Percentiles rank a stretch among this genome's conserved stretches.
Evolutionary conservation across 805 yeast genomes (phyloP).

Genomic region (Saccharomycopsis sp.): DNA sequence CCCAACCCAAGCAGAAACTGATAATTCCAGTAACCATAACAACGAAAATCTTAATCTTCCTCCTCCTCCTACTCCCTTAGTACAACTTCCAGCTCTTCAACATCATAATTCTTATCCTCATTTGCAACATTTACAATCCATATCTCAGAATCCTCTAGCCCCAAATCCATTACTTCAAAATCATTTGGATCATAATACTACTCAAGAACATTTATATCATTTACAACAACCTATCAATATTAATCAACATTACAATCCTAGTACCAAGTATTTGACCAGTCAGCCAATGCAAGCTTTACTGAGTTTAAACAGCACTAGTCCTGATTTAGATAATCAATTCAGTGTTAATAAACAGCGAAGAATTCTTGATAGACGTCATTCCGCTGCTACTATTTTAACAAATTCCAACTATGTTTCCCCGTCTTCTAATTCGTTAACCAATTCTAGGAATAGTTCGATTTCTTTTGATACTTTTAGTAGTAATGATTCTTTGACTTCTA

Average conservation of each 20-base stretch:
- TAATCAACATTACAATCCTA: neutral
- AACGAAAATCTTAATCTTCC: too few relatives aligned
- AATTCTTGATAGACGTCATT: conserved; percentile 16
- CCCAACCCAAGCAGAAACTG: neutral
- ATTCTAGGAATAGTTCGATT: conserved; percentile 10
- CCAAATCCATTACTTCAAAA: neutral
- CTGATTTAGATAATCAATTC: neutral
- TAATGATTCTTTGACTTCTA: conserved; percentile 9
- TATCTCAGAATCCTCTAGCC: neutral
- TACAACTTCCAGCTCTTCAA: too few relatives aligned
- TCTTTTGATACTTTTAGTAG: conserved; percentile 13
- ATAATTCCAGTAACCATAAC: neutral
- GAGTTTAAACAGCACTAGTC: neutral
- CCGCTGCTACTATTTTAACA: conserved; percentile 14
- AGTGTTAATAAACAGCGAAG: conserved; percentile 8
- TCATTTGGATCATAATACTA: neutral
- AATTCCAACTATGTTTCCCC: conserved; percentile 4
- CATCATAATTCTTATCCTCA: neutral
- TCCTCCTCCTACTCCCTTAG: too few relatives aligned
- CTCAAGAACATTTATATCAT: neutral
- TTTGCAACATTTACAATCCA: neutral
- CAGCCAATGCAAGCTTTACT: neutral
- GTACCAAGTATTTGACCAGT: neutral
- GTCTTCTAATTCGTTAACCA: conserved; percentile 6
- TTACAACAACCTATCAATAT: neutral